Conservation (phyloP, 371 early-diverging fungal species). For the Saksenaea oblongispora region DNA sequence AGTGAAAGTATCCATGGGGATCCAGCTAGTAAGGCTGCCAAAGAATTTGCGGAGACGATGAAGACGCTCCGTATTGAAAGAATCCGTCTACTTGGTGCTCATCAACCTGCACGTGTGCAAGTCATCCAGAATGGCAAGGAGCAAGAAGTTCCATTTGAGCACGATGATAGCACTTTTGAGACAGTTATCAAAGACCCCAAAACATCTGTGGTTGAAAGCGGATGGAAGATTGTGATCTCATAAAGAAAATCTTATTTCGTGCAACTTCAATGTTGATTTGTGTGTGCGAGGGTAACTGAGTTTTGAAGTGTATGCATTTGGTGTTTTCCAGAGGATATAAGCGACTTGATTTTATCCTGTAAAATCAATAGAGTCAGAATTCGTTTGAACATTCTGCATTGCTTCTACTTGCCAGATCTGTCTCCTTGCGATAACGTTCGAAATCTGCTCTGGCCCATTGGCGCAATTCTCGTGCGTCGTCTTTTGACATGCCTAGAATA, state of each 20-base stretch:
- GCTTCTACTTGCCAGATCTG: slow-evolving; percentile 44
- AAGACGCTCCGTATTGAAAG: slow-evolving; percentile 48
- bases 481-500: slow-evolving; percentile 43
- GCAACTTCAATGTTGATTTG: not conserved
- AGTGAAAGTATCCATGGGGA: slow-evolving; percentile 30
- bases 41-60: slow-evolving; percentile 55
- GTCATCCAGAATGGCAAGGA: slow-evolving; percentile 16
- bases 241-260: slow-evolving; percentile 11
- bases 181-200: slow-evolving; percentile 71
- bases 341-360: slow-evolving; percentile 56
- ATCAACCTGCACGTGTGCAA: slow-evolving; percentile 19
- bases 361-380: not conserved
- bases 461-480: slow-evolving; percentile 52
- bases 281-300: slow-evolving; percentile 44
- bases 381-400: not conserved
- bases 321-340: slow-evolving; percentile 59
- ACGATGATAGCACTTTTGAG: slow-evolving; percentile 25
- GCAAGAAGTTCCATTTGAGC: slow-evolving; percentile 14
- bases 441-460: slow-evolving; percentile 65
- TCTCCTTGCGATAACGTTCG: slow-evolving; percentile 61
- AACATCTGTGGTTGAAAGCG: slow-evolving; percentile 53
- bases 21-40: slow-evolving; percentile 31
- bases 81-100: slow-evolving; percentile 41
- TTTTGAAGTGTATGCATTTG: slow-evolving; percentile 62
- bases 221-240: slow-evolving; percentile 60